Evolutionary conservation across 2,329 filamentous ascomycete genomes (phyloP), one percentile per base, ranked within the genome.

Genomic region (Fusarium sterilihyphosum): DNA sequence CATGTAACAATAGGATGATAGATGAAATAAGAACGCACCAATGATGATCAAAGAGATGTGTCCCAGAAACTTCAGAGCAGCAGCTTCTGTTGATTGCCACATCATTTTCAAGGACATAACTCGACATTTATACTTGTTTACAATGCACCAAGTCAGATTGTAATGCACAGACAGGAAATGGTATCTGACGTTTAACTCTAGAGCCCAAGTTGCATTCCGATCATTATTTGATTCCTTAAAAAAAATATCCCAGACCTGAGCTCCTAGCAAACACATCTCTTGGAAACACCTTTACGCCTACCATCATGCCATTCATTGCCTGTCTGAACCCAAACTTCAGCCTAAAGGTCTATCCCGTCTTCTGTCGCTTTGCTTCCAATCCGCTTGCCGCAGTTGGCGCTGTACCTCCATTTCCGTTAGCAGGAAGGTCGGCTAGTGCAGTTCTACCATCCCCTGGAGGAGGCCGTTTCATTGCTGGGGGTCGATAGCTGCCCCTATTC

Each of bases 401-500:
- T 12, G 70, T 72, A n/a, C 67, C 71, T 24, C 74, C 77, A 29
- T 67, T 78, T 17, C 77, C 80, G 54, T 90, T 90, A 18, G 82
- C 83, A 16, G 88, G 82, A 20, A 90, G 81, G 61, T 91, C 89
- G 5, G 84, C 84, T 54, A 91, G 76, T 5, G 87, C 86, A 17
- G 86, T 78, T 67, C 88, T 83, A 37, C 73, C 66, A n/a, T 81
- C 82, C 13, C 63, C 78, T 3, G 82, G 80, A 44, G 81, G 78
- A 7, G 87, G 85, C 38, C 88, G 83, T 80, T 90, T 90, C 83
- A 91, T 88, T 2, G 89, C 90, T 4, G 87, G 88, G 17, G 89
- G 89, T 22, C 86, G 86, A 73, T 91, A 92, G 73, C 86, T 86
- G n/a, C 84, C 84, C 38, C 90, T 83, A 75, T 92, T 92, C 14